A percentile compares a stretch with the other conserved stretches of the same genome.
Conservation (phyloP, 305 asterid genomes). For the Plantago lanceolata region DNA sequence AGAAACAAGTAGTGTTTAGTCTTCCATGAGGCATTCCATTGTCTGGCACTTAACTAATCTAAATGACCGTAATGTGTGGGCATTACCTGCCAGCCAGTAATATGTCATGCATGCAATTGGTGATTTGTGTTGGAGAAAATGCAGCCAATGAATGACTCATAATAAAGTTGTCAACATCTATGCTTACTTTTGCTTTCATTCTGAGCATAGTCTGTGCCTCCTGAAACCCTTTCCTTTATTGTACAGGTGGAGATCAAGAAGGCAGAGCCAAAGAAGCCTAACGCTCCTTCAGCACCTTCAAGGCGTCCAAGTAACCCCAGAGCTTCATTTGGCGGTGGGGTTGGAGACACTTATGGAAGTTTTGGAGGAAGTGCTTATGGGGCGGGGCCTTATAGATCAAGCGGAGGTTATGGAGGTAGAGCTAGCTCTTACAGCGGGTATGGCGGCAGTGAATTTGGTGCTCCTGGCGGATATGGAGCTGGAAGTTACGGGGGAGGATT, state of each 20-base stretch:
- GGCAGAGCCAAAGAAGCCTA: slow-evolving; percentile 56
- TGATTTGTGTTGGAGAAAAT: not conserved
- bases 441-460: slow-evolving; percentile 41
- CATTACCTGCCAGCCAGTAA: not conserved
- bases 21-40: no score
- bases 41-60: not conserved
- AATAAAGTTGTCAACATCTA: not conserved
- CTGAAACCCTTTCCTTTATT: slow-evolving; percentile 15
- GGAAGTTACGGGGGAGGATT: slow-evolving; percentile 44
- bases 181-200: not conserved
- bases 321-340: slow-evolving; percentile 35
- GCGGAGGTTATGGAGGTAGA: slow-evolving; percentile 48
- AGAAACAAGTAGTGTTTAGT: not conserved
- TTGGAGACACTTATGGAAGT: slow-evolving; percentile 40
- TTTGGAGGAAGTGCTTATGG: slow-evolving; percentile 33
- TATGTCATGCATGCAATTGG: no score
- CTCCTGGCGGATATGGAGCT: slow-evolving; percentile 39
- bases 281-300: slow-evolving; percentile 36
- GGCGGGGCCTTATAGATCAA: slow-evolving; percentile 40
- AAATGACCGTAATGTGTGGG: not conserved
- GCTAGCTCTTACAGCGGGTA: slow-evolving; percentile 42
- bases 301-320: slow-evolving; percentile 39
- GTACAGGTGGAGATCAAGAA: slow-evolving; percentile 55
- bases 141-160: not conserved
- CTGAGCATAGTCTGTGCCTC: not conserved